phyloP scores from a whole-genome alignment of 257 asterid genomes.

The Echium plantagineum region DNA sequence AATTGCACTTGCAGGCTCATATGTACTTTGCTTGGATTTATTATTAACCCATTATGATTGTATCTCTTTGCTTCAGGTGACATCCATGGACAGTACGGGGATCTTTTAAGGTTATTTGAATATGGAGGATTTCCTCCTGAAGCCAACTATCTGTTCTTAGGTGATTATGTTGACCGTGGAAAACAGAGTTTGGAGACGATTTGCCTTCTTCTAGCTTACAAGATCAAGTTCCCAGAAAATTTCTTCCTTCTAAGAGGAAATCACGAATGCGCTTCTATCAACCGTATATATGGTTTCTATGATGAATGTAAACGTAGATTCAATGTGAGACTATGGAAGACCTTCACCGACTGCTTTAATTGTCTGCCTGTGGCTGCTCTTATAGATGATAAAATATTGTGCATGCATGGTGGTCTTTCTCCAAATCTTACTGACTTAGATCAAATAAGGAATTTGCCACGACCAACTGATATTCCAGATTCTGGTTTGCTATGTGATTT shows the following conservation, averaged over 20 bases:
- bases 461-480: neutral
- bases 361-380: neutral
- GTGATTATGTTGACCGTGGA: neutral
- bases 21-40: neutral
- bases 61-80: neutral
- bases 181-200: neutral
- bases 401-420: neutral
- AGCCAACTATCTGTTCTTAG: neutral
- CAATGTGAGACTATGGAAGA: neutral
- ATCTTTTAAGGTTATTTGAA: neutral
- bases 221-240: neutral
- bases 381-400: neutral
- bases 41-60: too few relatives aligned
- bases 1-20: neutral
- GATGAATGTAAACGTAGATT: neutral
- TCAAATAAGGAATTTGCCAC: neutral
- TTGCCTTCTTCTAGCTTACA: neutral
- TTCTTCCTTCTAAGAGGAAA: neutral
- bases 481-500: neutral
- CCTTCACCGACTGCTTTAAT: neutral
- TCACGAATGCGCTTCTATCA: neutral
- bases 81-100: neutral
- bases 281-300: neutral
- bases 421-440: neutral
- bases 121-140: neutral